Base-by-base conservation (phyloP, 306 rosid genomes). In the Luffa aegyptiaca region DNA sequence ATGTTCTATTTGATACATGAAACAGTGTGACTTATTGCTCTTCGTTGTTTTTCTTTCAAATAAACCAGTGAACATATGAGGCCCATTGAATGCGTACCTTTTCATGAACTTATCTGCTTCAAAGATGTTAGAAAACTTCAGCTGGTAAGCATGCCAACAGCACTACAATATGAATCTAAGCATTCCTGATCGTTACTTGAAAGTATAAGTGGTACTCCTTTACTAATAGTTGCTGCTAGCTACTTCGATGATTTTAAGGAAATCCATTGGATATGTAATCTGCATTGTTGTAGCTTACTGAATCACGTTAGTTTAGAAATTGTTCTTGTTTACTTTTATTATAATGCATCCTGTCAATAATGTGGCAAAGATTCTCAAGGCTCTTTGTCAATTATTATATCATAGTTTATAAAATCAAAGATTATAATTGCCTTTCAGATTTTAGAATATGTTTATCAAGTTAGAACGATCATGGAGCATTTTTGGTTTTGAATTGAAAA, bases 61-160 rank as follows among this genome's bases (percentile, higher is more conserved):
- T 82, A 82, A 49, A 77, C 83, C 92, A 92, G 97, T 85, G 86
- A 89, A 80, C 88, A 76, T 86, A 75, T 91, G 87, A 90, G 69
- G 87, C 97, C 98, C 51, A 83, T 89, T 77, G 90, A 89, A 78
- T 84, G 93, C 86, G 78, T 82, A 80, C 89, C 93, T 72, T 89
- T 89, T 72, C 92, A 92, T 81, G 97, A 95, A 86, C 82, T 88
- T 84, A 82, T 85, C 63, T 90, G 97, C 91, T 95, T 92, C 85
- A 90, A 87, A 82, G 85, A 89, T 74, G 96, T 92, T 81, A 93
- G 87, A 84, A 91, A 90, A 81, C 98, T 95, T 87, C 92, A 88
- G 75, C 83, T 71, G 90, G 98, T 95, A 88, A 89, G 97, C 78
- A 68, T 65, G 83, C 81, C 57, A 78, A 75, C 7, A 13, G n/a